Evolutionary conservation across 768 basidiomycete genomes (phyloP), one percentile per base, ranked within the genome.

Genomic region (Boletus subcaerulescens): DNA sequence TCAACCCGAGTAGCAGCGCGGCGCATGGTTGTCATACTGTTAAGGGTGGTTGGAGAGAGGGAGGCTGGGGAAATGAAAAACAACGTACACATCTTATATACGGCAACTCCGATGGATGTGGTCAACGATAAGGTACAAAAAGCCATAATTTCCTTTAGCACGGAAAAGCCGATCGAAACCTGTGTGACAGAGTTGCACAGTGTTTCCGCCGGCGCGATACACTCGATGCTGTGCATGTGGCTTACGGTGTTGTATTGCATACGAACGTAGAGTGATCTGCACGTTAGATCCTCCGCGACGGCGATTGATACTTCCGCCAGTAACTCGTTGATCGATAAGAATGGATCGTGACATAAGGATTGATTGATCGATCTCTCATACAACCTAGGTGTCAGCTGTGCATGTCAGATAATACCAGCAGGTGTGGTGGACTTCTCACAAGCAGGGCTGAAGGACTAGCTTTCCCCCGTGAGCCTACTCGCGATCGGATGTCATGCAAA

Each of bases 11-110:
- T 12, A 17, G 41, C 13, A n/a, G 26, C 1, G 26, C 24, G 22
- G 35, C 47, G n/a, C 63, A 65, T 64, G 44, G 33, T 14, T 35
- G 33, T 35, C 12, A 35, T 29, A 35, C 14, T 35, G 33, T 13
- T 11, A 35, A 35, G 2, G 33, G 33, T 35, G 14, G 33, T 35
- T 14, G 47, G 36, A 36, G 48, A 42, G 41, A 49, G 35, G 14
- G 29, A 4, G 29, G n/a, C 0, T 20, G 31, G 47, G 5, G 22
- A 45, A 39, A 33, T 26, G 15, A 22, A 29, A 8, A 9, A 33
- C 12, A 6, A 26, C 11, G 20, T 29, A 14, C 32, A 14, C 17
- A 1, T 33, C 18, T 58, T 62, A 50, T 58, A 60, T 58, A 44
- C 18, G 1, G 12, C 36, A 15, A 11, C 33, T 31, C n/a, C n/a